These are phyloP conservation scores for Pilobolus umbonatus DNA, from an alignment of 192 early-diverging fungal species.

Conservation along the genomic window DNA sequence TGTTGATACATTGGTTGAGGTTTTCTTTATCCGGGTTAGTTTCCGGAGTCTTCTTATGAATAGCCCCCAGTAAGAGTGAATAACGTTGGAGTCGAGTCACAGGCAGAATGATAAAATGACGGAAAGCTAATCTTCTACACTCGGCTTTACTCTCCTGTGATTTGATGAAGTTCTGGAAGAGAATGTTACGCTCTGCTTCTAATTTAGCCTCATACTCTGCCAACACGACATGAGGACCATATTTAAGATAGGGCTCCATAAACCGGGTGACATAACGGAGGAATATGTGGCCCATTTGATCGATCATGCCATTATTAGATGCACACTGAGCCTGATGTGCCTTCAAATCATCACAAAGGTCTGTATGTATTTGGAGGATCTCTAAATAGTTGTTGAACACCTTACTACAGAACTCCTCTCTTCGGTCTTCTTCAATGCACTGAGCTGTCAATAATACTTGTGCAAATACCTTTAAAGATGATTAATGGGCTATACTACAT, in stretches of 20 bases:
- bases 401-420: conserved; percentile 55
- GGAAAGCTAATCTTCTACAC: conserved; percentile 22
- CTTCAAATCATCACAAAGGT: conserved; percentile 47
- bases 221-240: conserved; percentile 75
- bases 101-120: conserved; percentile 64
- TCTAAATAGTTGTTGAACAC: conserved; percentile 71
- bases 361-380: conserved; percentile 50
- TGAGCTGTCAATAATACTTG: conserved; percentile 45
- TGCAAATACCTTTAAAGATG: conserved; percentile 26
- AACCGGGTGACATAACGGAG: conserved; percentile 60
- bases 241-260: conserved; percentile 64
- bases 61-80: conserved; percentile 73
- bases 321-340: conserved; percentile 51
- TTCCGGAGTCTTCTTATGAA: conserved; percentile 76
- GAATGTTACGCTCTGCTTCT: conserved; percentile 59
- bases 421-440: conserved; percentile 18
- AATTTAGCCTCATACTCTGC: conserved; percentile 68
- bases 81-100: conserved; percentile 83
- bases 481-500: background rate
- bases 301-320: conserved; percentile 60
- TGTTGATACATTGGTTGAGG: conserved; percentile 35
- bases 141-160: conserved; percentile 34
- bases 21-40: conserved; percentile 72
- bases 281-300: conserved; percentile 81
- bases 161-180: conserved; percentile 72